Conservation (phyloP, 2,329 filamentous ascomycete species). For the Verticillium nubilum region DNA sequence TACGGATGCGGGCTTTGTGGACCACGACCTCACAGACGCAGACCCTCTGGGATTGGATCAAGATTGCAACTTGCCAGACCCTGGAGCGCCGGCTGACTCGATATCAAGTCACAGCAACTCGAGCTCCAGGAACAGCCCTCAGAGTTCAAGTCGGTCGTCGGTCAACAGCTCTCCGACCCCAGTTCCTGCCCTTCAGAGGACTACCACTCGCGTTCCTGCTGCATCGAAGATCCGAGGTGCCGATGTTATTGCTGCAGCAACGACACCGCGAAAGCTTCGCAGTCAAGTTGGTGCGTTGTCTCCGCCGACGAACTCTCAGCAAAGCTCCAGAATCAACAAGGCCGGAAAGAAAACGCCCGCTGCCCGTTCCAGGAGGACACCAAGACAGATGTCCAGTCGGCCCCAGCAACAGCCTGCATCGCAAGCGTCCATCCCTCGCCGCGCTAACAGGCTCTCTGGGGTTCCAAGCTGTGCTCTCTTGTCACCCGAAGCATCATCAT, state of each 20-base stretch:
- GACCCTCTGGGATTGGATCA: background rate
- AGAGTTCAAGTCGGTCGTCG: too few relatives aligned
- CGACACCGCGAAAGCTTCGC: background rate
- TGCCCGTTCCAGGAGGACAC: background rate
- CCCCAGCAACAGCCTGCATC: background rate
- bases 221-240: background rate
- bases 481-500: background rate
- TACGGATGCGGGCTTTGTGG: background rate
- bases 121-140: too few relatives aligned
- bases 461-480: background rate
- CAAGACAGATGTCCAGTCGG: background rate
- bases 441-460: background rate
- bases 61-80: too few relatives aligned
- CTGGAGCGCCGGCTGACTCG: too few relatives aligned
- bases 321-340: background rate
- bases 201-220: background rate
- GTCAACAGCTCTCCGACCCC: background rate
- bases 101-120: too few relatives aligned
- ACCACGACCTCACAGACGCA: background rate
- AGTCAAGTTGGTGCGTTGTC: background rate
- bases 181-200: background rate
- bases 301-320: background rate
- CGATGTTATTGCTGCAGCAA: background rate
- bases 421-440: background rate
- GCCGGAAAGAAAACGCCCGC: background rate